A percentile compares a stretch with the other conserved stretches of the same genome.
These are phyloP conservation scores for Chamaecrista fasciculata DNA, from an alignment of 306 rosid species.

Conservation along the genomic window DNA sequence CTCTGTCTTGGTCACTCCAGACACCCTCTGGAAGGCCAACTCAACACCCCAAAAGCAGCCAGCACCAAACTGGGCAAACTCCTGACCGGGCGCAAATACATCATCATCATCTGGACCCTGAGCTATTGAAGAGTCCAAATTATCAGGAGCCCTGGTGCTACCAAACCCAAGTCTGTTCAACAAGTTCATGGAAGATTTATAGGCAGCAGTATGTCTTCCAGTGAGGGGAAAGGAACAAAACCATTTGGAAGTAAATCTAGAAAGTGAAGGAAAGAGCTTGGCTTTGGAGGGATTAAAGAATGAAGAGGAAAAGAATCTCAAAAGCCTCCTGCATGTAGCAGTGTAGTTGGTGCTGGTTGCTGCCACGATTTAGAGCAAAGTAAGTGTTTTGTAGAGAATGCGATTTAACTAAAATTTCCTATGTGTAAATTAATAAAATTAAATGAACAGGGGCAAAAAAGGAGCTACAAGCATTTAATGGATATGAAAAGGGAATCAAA, in stretches of 20 bases:
- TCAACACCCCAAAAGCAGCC: conserved; percentile 99
- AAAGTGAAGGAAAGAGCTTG: conserved; percentile 45
- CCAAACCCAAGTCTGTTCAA: conserved; percentile 77
- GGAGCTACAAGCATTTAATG: background rate
- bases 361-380: conserved; percentile 52
- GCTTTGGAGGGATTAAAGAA: conserved; percentile 37
- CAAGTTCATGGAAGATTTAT: conserved; percentile 68
- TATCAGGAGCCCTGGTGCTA: conserved; percentile 44
- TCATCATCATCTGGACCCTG: conserved; percentile 87
- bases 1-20: conserved; percentile 84
- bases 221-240: conserved; percentile 43
- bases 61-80: conserved; percentile 88
- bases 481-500: background rate
- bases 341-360: conserved; percentile 36
- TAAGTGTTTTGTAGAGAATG: conserved; percentile 23
- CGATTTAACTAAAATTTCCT: conserved; percentile 5
- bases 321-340: conserved; percentile 38
- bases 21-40: conserved; percentile 76
- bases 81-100: conserved; percentile 72
- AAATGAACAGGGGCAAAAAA: background rate
- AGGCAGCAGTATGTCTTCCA: conserved; percentile 29
- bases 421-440: background rate
- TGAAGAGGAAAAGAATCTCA: conserved; percentile 34
- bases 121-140: conserved; percentile 61
- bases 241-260: conserved; percentile 38